Base-by-base conservation (phyloP, 768 basidiomycete species). In the Tricholoma terreum region DNA sequence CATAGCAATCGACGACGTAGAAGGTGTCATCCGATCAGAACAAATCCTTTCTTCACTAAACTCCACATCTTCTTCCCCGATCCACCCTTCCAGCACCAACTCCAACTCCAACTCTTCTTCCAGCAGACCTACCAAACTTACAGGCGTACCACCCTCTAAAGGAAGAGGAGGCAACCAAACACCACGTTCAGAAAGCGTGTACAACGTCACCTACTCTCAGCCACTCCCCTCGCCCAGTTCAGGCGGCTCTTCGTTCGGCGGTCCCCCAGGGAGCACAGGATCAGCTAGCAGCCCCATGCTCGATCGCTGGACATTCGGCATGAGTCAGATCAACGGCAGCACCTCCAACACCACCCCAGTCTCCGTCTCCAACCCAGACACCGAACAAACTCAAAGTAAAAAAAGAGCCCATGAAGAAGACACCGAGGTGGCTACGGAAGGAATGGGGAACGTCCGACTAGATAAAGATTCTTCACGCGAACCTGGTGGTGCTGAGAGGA, bases 161-260 rank as follows among this genome's bases (percentile, higher is more conserved):
- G 95, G 95, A 7, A 82, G 96, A 36, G 94, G 95, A 6, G 96
- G 96, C 0, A 96, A 97, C 70, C 96, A 98, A 73, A 98, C 96
- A 0, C 96, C 96, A 1, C 81, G 94, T 46, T 78, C 77, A 12
- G 94, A 97, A 65, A 75, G 73, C 56, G 75, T 82, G 6, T 79
- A 90, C 77, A 49, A 27, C 24, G 96, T 98, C 71, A 96, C 93
- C 4, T 92, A 90, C 27, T 93, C 90, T 0, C 96, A 94, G 67
- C 96, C 96, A 0, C 80, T 99, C 5, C 96, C 96, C 0, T 92
- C 90, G 2, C 90, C 90, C 0, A 86, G 84, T 14, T 92, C 90
- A 2, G 90, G 90, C 0, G 86, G 84, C 15, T 54, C 52, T 14
- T 54, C 52, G 4, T 54, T 43, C 8, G 40, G 22, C 12, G 45